These are phyloP conservation scores for Crithidia sp. DNA, from an alignment of 208 protist species.

Conservation along the genomic window DNA sequence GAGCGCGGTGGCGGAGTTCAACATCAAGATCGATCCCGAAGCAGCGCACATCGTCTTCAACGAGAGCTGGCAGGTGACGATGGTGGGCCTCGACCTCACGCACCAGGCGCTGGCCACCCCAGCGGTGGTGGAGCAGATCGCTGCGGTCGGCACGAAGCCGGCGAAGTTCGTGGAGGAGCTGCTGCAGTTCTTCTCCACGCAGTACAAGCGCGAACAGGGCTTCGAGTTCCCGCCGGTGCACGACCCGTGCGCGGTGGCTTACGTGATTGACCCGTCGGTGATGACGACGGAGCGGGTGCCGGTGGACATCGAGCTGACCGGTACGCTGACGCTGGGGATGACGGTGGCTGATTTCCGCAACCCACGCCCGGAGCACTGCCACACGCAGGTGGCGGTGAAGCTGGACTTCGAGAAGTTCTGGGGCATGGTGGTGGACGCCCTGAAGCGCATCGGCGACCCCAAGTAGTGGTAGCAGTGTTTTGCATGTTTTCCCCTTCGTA, in stretches of 20 bases:
- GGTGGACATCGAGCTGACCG: constrained; percentile 66
- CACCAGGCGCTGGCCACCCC: constrained; percentile 69
- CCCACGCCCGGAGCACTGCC: constrained; percentile 40
- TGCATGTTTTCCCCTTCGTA: neutral
- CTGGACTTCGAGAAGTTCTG: constrained; percentile 80
- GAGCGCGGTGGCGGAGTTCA: constrained; percentile 79
- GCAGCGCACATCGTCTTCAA: constrained; percentile 82
- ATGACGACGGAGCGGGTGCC: constrained; percentile 56
- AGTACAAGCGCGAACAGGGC: constrained; percentile 17
- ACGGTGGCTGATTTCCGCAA: constrained; percentile 64
- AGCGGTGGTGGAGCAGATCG: constrained; percentile 37
- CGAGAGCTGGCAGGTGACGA: constrained; percentile 61
- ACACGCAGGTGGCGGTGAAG: constrained; percentile 62
- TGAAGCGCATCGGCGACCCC: constrained; percentile 58
- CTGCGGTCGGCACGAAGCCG: constrained; percentile 3
- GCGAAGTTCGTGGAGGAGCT: constrained; percentile 9
- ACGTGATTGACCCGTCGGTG: constrained; percentile 71
- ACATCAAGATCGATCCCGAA: constrained; percentile 78
- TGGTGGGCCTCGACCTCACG: constrained; percentile 89
- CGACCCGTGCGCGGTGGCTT: constrained; percentile 81
- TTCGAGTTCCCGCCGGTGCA: constrained; percentile 45
- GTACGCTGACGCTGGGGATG: constrained; percentile 55
- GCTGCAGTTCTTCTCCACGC: constrained; percentile 13
- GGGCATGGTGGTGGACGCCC: constrained; percentile 64
- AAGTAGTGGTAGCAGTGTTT: neutral